These are phyloP conservation scores for Globisporangium uncinulatum DNA, from an alignment of 352 stramenopile species.

Conservation along the genomic window DNA sequence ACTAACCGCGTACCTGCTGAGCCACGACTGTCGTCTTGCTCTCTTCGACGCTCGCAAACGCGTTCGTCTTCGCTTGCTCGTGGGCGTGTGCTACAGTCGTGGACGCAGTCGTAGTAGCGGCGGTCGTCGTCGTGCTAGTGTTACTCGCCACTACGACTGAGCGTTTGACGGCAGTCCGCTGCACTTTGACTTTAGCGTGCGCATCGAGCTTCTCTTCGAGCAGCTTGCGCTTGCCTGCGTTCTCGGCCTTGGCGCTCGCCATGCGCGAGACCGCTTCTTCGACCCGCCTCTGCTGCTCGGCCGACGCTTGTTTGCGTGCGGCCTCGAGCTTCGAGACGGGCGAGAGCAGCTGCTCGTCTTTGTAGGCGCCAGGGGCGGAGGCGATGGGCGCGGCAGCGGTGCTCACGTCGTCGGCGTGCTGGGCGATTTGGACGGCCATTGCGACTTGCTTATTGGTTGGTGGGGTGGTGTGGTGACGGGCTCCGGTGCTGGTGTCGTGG, in stretches of 20 bases:
- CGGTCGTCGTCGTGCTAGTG: constrained; percentile 16
- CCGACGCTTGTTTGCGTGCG: constrained; percentile 43
- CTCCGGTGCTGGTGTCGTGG: constrained; percentile 10
- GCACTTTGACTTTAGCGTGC: constrained; percentile 36
- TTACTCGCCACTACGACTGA: constrained; percentile 3
- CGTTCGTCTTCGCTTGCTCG: background rate
- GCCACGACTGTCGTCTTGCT: background rate
- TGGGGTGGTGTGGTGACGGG: background rate
- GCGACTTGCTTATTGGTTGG: constrained; percentile 6
- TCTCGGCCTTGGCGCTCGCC: constrained; percentile 41
- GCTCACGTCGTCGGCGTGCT: constrained; percentile 43
- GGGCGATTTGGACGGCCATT: constrained; percentile 62
- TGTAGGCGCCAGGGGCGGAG: constrained; percentile 24
- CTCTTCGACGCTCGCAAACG: constrained; percentile 1
- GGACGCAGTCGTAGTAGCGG: constrained; percentile 5
- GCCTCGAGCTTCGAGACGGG: constrained; percentile 73
- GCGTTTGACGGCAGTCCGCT: constrained; percentile 33
- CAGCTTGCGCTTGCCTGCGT: constrained; percentile 54
- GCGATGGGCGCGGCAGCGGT: constrained; percentile 13
- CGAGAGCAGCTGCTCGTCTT: constrained; percentile 45
- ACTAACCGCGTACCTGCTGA: constrained; percentile 6
- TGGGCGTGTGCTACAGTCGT: constrained; percentile 1
- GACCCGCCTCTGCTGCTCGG: constrained; percentile 71
- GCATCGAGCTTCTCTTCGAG: constrained; percentile 36
- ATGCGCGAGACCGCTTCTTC: constrained; percentile 52